Conservation (phyloP, 345 rosid species). For the Eutrema japonicum region DNA sequence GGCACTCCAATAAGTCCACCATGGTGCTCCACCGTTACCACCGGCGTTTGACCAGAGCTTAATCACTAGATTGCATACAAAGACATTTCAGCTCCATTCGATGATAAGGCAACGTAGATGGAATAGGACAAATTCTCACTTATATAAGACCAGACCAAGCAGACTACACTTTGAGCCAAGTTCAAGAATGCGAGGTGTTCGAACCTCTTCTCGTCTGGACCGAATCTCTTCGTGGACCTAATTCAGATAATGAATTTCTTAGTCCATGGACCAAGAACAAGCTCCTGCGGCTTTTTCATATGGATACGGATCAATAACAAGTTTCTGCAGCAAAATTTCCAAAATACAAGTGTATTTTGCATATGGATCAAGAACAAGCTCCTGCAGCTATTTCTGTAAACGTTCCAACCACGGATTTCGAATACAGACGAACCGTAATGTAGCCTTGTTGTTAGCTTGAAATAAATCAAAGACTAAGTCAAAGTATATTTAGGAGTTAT, state of each 20-base stretch:
- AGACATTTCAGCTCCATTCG: slow-evolving; percentile 1
- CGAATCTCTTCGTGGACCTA: slow-evolving; percentile 92
- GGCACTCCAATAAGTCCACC: slow-evolving; percentile 95
- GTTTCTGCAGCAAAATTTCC: background rate
- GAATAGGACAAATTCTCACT: slow-evolving; percentile 53
- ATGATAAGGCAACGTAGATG: background rate
- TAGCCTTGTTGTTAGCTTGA: too few relatives aligned
- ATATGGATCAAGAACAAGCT: slow-evolving; percentile 2
- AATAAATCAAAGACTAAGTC: too few relatives aligned
- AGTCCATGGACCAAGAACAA: slow-evolving; percentile 8
- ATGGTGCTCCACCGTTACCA: slow-evolving; percentile 76
- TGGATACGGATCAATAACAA: background rate
- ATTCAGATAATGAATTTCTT: background rate
- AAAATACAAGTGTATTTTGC: slow-evolving; percentile 6
- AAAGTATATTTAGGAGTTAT: too few relatives aligned
- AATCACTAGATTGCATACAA: slow-evolving; percentile 56
- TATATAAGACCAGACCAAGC: slow-evolving; percentile 88
- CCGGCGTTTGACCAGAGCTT: slow-evolving; percentile 80
- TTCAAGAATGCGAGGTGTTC: slow-evolving; percentile 91
- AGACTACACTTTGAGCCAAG: slow-evolving; percentile 88
- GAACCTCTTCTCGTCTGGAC: slow-evolving; percentile 81
- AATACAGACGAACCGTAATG: background rate
- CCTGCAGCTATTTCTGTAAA: background rate
- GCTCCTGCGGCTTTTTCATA: background rate
- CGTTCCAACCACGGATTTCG: background rate